phyloP scores from a whole-genome alignment of 2,329 filamentous ascomycete species.

The Chaetomiaceae sp. region DNA sequence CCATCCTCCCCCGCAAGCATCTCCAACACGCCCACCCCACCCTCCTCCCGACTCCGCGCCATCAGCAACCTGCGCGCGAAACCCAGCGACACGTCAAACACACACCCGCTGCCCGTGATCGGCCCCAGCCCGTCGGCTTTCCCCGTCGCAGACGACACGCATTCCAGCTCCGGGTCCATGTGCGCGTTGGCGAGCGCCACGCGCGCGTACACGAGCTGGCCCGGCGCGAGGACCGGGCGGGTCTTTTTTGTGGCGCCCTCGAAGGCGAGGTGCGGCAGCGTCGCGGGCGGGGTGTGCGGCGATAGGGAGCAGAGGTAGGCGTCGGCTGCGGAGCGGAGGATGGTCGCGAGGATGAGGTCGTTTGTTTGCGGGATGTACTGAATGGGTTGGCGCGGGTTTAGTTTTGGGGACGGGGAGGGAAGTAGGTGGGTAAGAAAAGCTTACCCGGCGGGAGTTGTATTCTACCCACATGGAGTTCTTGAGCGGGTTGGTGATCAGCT shows the following conservation, averaged over 20 bases:
- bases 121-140: slow-evolving; percentile 85
- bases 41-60: slow-evolving; percentile 53
- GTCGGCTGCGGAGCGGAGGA: slow-evolving; percentile 70
- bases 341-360: slow-evolving; percentile 83
- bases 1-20: slow-evolving; percentile 61
- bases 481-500: slow-evolving; percentile 59
- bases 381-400: neutral
- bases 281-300: slow-evolving; percentile 54
- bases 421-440: slow-evolving; percentile 27
- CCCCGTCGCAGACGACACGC: slow-evolving; percentile 77
- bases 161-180: slow-evolving; percentile 86
- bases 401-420: neutral
- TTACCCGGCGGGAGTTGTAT: slow-evolving; percentile 60
- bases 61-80: slow-evolving; percentile 77
- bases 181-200: slow-evolving; percentile 71
- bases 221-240: slow-evolving; percentile 66
- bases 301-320: slow-evolving; percentile 75
- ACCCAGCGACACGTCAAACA: slow-evolving; percentile 71
- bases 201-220: slow-evolving; percentile 83
- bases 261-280: slow-evolving; percentile 84
- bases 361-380: slow-evolving; percentile 74
- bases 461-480: slow-evolving; percentile 79
- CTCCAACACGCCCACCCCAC: slow-evolving; percentile 67
- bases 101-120: slow-evolving; percentile 69
- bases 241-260: slow-evolving; percentile 91